Percentiles rank a stretch among this genome's conserved stretches.
These are phyloP conservation scores for Talinum fruticosum DNA, from an alignment of 148 eudicot genomes.

Conservation along the genomic window DNA sequence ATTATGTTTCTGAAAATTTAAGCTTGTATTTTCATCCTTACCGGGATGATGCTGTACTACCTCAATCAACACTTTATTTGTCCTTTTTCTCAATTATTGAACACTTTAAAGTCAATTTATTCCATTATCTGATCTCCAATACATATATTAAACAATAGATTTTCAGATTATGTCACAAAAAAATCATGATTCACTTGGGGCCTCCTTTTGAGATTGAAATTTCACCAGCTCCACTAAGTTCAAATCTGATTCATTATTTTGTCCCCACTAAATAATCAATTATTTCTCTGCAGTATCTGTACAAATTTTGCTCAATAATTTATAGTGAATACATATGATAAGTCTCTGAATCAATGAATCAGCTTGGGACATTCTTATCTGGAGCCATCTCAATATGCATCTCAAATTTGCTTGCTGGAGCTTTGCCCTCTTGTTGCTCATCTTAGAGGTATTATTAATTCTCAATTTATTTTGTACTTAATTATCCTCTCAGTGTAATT, in stretches of 20 bases:
- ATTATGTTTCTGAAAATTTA: no score
- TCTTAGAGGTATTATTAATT: constrained; percentile 7
- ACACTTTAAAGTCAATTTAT: no score
- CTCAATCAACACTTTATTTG: no score
- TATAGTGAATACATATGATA: neutral
- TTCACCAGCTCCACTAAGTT: no score
- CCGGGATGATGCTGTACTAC: no score
- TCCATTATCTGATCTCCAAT: no score
- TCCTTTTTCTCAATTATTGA: no score
- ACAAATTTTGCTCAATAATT: neutral
- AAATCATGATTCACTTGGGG: no score
- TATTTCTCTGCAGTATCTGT: neutral
- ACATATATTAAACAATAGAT: no score
- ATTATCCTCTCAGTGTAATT: neutral
- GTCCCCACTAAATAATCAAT: neutral
- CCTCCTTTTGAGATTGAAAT: no score
- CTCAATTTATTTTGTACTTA: neutral
- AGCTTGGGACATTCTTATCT: neutral
- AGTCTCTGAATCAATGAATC: neutral
- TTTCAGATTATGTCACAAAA: no score
- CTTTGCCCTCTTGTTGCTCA: neutral
- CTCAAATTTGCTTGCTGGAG: constrained; percentile 11
- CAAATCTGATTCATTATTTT: neutral
- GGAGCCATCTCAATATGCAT: constrained; percentile 19
- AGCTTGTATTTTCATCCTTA: no score